A percentile compares a stretch with the other conserved stretches of the same genome.
These are phyloP conservation scores for Malus hybrid DNA, from an alignment of 331 rosid species.

Conservation along the genomic window DNA sequence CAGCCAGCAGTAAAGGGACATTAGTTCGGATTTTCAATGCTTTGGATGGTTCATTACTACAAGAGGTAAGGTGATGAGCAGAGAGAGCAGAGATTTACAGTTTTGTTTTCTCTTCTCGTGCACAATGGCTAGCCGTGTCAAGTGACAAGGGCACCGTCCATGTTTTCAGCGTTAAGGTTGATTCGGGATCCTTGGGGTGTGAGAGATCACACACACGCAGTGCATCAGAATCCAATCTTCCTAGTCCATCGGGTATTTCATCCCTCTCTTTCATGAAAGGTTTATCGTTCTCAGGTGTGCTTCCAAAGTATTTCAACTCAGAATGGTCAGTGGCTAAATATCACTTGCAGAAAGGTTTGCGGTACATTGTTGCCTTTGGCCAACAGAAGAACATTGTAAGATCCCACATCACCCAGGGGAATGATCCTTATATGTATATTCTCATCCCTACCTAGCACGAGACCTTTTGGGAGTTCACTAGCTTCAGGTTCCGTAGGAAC, in stretches of 20 bases:
- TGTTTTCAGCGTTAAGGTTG: slow-evolving; percentile 55
- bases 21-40: slow-evolving; percentile 67
- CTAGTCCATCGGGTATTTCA: slow-evolving; percentile 30
- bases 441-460: too few species aligned
- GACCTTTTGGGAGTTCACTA: too few species aligned
- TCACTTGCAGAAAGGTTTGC: slow-evolving; percentile 60
- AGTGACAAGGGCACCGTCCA: slow-evolving; percentile 88
- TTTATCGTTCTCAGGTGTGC: slow-evolving; percentile 42
- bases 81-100: slow-evolving; percentile 70
- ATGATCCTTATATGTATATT: too few species aligned
- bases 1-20: slow-evolving; percentile 75
- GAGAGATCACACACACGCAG: slow-evolving; percentile 11
- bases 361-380: slow-evolving; percentile 59
- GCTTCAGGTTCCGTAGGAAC: too few species aligned
- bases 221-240: slow-evolving; percentile 32
- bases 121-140: slow-evolving; percentile 78
- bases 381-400: too few species aligned
- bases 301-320: slow-evolving; percentile 71
- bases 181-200: slow-evolving; percentile 43
- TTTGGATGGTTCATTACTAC: slow-evolving; percentile 72
- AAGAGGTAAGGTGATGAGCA: slow-evolving; percentile 84
- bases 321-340: slow-evolving; percentile 85
- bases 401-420: too few species aligned
- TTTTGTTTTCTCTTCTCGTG: slow-evolving; percentile 63
- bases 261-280: slow-evolving; percentile 52